A percentile compares a stretch with the other conserved stretches of the same genome.
These are phyloP conservation scores for Colletotrichum siamense DNA, from an alignment of 2,329 filamentous ascomycete species.

Conservation along the genomic window DNA sequence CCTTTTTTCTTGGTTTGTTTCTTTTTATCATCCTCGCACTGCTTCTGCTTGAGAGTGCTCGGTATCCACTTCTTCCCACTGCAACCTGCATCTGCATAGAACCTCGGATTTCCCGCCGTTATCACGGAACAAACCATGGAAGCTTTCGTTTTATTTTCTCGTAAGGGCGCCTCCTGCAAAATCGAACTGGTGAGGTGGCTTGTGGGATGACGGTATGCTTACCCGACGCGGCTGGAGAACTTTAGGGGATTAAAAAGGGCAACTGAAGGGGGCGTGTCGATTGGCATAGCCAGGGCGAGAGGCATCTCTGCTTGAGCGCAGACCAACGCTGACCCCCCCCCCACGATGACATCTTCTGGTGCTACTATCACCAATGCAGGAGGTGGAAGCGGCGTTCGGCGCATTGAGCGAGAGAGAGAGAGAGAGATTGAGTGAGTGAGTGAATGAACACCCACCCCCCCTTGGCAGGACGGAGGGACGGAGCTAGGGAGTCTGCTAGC, in stretches of 20 bases:
- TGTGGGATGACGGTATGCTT: not conserved
- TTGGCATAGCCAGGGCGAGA: conserved; percentile 11
- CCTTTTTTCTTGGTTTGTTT: not conserved
- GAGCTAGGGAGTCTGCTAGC: conserved; percentile 12
- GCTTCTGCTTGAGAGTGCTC: not conserved
- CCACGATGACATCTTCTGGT: conserved; percentile 5
- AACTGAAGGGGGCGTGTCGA: not conserved
- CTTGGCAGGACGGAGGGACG: not conserved
- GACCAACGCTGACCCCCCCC: not conserved
- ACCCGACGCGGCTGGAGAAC: not conserved
- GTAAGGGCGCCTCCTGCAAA: not conserved
- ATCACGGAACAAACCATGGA: not conserved
- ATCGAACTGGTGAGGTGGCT: not conserved
- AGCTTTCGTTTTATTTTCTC: not conserved
- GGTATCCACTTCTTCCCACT: not conserved
- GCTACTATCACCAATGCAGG: conserved; percentile 9
- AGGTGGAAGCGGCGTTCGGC: not conserved
- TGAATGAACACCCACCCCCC: not conserved
- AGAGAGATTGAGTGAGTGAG: not conserved
- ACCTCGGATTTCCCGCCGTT: not conserved
- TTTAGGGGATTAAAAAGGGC: not conserved
- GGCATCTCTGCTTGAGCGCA: not conserved
- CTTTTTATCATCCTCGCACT: not conserved
- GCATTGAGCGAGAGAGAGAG: not conserved
- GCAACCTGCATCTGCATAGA: not conserved